A percentile compares a stretch with the other conserved stretches of the same genome.
phyloP scores from a whole-genome alignment of 2,329 filamentous ascomycete genomes.

The Scedosporium minutisporum region DNA sequence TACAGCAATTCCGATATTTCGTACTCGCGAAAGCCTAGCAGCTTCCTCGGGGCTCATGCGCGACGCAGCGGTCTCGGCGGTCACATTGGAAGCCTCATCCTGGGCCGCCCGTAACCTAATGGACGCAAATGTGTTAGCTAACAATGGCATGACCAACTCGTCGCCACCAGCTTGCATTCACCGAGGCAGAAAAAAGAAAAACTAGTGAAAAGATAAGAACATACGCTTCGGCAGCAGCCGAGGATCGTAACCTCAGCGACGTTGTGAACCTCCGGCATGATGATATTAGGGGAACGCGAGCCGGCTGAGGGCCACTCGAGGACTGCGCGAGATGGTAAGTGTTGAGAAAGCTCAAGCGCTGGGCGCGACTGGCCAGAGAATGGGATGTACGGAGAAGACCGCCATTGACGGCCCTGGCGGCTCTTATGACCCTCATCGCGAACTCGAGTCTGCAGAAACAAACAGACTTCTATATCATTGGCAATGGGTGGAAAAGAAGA shows the following conservation, averaged over 20 bases:
- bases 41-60: constrained; percentile 75
- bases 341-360: constrained; percentile 3
- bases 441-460: not conserved
- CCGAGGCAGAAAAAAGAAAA: not conserved
- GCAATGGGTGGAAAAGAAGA: not conserved
- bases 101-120: constrained; percentile 41
- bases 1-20: constrained; percentile 97
- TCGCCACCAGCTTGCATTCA: constrained; percentile 10
- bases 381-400: not conserved
- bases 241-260: constrained; percentile 2
- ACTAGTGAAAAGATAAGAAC: constrained; percentile 7
- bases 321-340: constrained; percentile 5
- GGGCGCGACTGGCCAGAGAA: constrained; percentile 3
- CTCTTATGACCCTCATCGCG: constrained; percentile 5
- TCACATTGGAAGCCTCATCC: constrained; percentile 41
- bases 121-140: not conserved
- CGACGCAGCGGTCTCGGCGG: constrained; percentile 56
- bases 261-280: constrained; percentile 8
- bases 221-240: constrained; percentile 29
- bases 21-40: constrained; percentile 66
- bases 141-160: too few species aligned
- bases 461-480: not conserved
- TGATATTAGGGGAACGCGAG: not conserved
- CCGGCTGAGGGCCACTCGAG: not conserved
- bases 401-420: constrained; percentile 3